A percentile compares a stretch with the other conserved stretches of the same genome.
Evolutionary conservation across 2,329 filamentous ascomycete genomes (phyloP).

Genomic region (Coleophoma eucalyptorum): DNA sequence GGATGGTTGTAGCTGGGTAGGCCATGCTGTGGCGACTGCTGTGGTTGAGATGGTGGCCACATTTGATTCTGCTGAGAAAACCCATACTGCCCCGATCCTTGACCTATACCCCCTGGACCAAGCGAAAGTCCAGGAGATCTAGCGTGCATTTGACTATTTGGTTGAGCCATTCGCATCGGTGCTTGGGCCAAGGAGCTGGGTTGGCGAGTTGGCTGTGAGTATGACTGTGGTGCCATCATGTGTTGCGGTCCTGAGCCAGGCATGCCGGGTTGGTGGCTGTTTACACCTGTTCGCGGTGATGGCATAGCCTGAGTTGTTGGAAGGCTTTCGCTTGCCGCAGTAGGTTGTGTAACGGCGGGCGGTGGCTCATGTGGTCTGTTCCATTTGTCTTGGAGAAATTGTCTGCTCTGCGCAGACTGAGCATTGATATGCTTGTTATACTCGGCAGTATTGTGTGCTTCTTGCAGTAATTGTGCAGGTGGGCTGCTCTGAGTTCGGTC

Average conservation of each 20-base stretch:
- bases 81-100: conserved; percentile 46
- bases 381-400: conserved; percentile 81
- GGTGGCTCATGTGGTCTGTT: conserved; percentile 78
- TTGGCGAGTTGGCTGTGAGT: conserved; percentile 68
- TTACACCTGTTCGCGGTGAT: conserved; percentile 53
- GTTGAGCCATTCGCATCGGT: conserved; percentile 66
- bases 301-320: conserved; percentile 51
- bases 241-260: conserved; percentile 36
- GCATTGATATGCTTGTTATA: conserved; percentile 83
- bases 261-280: conserved; percentile 48
- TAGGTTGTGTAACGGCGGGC: conserved; percentile 32
- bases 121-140: conserved; percentile 59
- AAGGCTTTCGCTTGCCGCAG: conserved; percentile 37
- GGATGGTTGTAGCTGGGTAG: conserved; percentile 49
- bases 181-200: conserved; percentile 71
- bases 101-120: conserved; percentile 48
- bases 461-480: conserved; percentile 75
- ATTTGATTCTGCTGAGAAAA: conserved; percentile 59
- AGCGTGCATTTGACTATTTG: conserved; percentile 54
- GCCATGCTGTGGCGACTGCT: conserved; percentile 57
- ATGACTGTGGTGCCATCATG: conserved; percentile 50
- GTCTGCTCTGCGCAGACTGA: conserved; percentile 72
- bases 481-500: conserved; percentile 77
- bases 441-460: conserved; percentile 84
- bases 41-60: conserved; percentile 59